These are phyloP conservation scores for Colletotrichum orchidophilum DNA, from an alignment of 2,329 filamentous ascomycete species.

Conservation along the genomic window DNA sequence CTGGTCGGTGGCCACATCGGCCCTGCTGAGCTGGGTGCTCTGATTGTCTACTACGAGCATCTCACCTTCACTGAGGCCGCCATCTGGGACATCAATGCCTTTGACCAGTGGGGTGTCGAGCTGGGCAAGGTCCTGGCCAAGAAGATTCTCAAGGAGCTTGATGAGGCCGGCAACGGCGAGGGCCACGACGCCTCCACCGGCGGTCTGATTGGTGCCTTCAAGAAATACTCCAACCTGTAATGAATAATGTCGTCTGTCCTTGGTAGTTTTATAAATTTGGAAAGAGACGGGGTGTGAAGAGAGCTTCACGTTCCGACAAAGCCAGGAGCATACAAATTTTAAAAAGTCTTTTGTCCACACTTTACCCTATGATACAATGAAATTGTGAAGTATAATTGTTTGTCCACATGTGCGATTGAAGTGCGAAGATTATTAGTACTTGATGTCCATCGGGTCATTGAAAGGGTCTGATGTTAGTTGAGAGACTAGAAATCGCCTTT, in stretches of 20 bases:
- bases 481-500: too few species aligned
- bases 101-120: constrained; percentile 99
- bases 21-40: constrained; percentile 88
- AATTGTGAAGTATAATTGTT: too few species aligned
- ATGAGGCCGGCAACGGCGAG: constrained; percentile 74
- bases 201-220: constrained; percentile 91
- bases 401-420: background rate
- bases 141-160: constrained; percentile 88
- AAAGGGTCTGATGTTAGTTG: too few species aligned
- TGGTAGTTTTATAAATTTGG: constrained; percentile 16
- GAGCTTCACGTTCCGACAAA: background rate
- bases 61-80: constrained; percentile 97
- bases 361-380: too few species aligned
- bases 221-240: constrained; percentile 72
- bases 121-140: constrained; percentile 95
- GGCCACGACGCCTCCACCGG: constrained; percentile 89
- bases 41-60: constrained; percentile 99
- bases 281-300: constrained; percentile 10
- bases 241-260: constrained; percentile 27
- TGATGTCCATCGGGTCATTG: too few species aligned
- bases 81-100: constrained; percentile 99
- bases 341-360: background rate
- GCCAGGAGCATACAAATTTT: background rate
- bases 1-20: constrained; percentile 91
- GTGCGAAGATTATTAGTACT: too few species aligned